Base-by-base conservation (phyloP, 1,284 basidiomycete genomes). In the Rhodotorula mucilaginosa region DNA sequence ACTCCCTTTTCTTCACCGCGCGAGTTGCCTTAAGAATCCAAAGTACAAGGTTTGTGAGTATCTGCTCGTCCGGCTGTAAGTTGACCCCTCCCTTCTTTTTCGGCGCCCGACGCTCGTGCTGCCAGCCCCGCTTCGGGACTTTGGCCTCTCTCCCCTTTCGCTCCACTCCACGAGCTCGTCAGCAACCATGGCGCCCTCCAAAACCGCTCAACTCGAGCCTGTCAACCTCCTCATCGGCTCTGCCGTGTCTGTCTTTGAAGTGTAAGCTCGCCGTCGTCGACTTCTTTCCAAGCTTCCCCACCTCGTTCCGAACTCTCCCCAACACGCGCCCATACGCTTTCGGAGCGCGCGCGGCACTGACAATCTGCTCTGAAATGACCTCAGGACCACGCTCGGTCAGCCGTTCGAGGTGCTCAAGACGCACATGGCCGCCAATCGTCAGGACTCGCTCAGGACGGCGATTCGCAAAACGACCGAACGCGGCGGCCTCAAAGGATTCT, bases 401-500 rank as follows among this genome's bases (percentile, higher is more conserved):
- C 74, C 74, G 0, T 51, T 76, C 19, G 74, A 76, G 48, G 74
- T 76, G 2, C 67, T 76, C n/a, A 76, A 76, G 58, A 74, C 74
- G 8, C 74, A 75, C 56, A 68, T 73, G 58, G 74, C 71, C 1
- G 51, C 67, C 19, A 62, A 75, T 56, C 64, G 74, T 3, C 3
- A 18, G 19, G 69, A 76, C n/a, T 64, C 63, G 39, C 52, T 75
- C n/a, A 47, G 62, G 21, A 39, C 34, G 0, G 70, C 74, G 5
- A 59, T 76, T 31, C 3, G 23, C 4, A 71, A 68, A 44, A 72
- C 72, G 23, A 44, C 39, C 52, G 58, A 23, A 78, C 89, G 97
- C 76, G 96, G 97, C 76, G 62, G 96, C 73, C 81, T 90, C 69
- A 81, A 84, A 49, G 97, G 96, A 56, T 95, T 97, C 85, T 99